A percentile compares a stretch with the other conserved stretches of the same genome.
phyloP scores from a whole-genome alignment of 1,139 yeast species.

The Pichiaceae sp. region DNA sequence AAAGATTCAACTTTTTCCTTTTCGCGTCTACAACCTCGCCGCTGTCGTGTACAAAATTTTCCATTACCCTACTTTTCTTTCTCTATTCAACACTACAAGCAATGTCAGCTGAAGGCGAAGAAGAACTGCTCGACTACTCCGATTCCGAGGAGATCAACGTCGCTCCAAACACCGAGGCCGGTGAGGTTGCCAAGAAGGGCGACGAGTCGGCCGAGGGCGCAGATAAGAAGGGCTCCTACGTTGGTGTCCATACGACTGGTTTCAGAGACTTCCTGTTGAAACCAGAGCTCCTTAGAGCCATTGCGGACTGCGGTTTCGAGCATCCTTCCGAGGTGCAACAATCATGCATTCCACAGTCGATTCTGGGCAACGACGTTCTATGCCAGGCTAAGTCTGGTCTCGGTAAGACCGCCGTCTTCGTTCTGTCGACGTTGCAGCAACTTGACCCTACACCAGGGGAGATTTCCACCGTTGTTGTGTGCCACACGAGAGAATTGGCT shows the following conservation, averaged over 20 bases:
- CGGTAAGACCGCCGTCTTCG: constrained; percentile 98
- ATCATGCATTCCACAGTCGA: constrained; percentile 96
- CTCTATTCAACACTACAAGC: background rate
- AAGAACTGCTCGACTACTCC: constrained; percentile 96
- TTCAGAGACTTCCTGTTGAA: constrained; percentile 95
- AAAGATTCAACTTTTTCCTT: background rate
- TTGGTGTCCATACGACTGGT: constrained; percentile 97
- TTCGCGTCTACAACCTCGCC: background rate
- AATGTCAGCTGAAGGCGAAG: constrained; percentile 94
- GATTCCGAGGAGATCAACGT: constrained; percentile 94
- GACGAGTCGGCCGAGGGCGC: constrained; percentile 20
- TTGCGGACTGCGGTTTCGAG: constrained; percentile 98
- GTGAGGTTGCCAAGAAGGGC: constrained; percentile 37
- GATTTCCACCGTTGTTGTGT: constrained; percentile 85
- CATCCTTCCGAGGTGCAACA: constrained; percentile 99
- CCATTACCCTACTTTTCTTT: constrained; percentile 1
- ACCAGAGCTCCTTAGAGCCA: constrained; percentile 95
- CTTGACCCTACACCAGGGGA: constrained; percentile 97
- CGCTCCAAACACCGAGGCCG: constrained; percentile 50
- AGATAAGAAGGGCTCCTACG: constrained; percentile 92
- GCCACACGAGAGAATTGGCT: constrained; percentile 98
- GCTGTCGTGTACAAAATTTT: background rate
- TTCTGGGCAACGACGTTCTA: constrained; percentile 93
- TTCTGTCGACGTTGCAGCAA: constrained; percentile 91
- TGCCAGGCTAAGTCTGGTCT: constrained; percentile 99